These are phyloP conservation scores for Rhododendron kiyosumense DNA, from an alignment of 148 eudicot genomes.

Conservation along the genomic window DNA sequence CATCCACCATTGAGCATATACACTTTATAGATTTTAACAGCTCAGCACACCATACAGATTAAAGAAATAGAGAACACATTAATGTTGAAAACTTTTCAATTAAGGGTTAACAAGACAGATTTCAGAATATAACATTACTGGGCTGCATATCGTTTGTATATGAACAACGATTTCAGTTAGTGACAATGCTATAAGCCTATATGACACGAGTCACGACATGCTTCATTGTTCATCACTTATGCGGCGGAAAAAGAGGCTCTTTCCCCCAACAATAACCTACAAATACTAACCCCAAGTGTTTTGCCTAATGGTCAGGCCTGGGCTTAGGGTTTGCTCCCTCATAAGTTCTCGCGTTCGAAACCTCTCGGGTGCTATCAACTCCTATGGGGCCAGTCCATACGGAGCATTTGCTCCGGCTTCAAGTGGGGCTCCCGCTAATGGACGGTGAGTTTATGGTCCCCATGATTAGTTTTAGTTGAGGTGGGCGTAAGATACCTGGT, in stretches of 20 bases:
- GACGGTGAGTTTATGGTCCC: too few species aligned
- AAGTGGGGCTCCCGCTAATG: too few species aligned
- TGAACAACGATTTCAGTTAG: not conserved
- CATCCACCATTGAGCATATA: not conserved
- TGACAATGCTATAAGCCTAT: not conserved
- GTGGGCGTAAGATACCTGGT: too few species aligned
- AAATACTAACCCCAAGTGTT: too few species aligned
- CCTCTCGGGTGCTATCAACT: too few species aligned
- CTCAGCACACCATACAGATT: not conserved
- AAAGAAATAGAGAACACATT: not conserved
- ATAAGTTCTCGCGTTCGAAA: too few species aligned
- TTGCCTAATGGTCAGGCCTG: too few species aligned
- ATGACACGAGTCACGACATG: not conserved
- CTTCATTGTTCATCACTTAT: not conserved
- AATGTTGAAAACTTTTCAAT: not conserved
- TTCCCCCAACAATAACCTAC: not conserved
- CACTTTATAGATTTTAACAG: not conserved
- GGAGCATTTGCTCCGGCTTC: too few species aligned
- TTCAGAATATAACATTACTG: not conserved
- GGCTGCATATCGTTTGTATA: not conserved
- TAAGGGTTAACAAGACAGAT: not conserved
- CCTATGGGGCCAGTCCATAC: too few species aligned
- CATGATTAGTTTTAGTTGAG: too few species aligned
- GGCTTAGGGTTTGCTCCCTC: too few species aligned
- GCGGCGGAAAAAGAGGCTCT: not conserved